Conservation (phyloP, 164 flowering plant species). For the Houttuynia cordata region DNA sequence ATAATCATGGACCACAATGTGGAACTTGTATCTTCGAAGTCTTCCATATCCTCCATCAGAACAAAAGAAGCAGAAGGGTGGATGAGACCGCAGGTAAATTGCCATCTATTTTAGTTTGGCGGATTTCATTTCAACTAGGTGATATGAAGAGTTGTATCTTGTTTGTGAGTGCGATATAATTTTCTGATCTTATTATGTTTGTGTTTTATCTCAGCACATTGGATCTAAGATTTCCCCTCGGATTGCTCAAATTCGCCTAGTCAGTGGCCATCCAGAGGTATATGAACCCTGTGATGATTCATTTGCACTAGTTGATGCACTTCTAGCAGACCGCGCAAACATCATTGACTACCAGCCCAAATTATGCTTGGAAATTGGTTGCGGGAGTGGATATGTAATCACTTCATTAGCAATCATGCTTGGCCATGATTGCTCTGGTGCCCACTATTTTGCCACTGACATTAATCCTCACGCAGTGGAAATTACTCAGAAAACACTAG, state of each 20-base stretch:
- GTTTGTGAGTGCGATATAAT: too few species aligned
- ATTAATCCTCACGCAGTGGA: too few species aligned
- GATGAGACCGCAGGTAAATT: slow-evolving; percentile 5
- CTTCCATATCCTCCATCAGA: slow-evolving; percentile 1
- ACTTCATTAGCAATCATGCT: too few species aligned
- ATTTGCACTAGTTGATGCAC: slow-evolving; percentile 87
- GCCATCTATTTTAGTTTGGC: too few species aligned
- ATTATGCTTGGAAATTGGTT: slow-evolving; percentile 85
- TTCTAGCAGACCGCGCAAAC: slow-evolving; percentile 61
- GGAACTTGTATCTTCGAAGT: slow-evolving; percentile 3
- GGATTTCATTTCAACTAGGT: too few species aligned
- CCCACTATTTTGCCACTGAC: too few species aligned
- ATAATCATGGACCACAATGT: slow-evolving; percentile 6
- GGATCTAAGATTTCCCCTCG: slow-evolving; percentile 25
- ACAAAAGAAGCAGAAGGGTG: background rate
- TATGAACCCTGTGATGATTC: slow-evolving; percentile 98
- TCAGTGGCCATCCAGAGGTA: slow-evolving; percentile 77
- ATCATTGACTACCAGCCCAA: slow-evolving; percentile 48
- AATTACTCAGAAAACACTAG: too few species aligned
- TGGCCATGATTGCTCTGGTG: too few species aligned
- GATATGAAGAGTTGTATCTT: too few species aligned
- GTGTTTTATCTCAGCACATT: slow-evolving; percentile 7
- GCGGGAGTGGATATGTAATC: slow-evolving; percentile 94
- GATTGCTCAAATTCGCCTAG: slow-evolving; percentile 71
- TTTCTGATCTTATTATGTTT: too few species aligned